Conservation (phyloP, 139 green algal species). For the Chlorella sp. region DNA sequence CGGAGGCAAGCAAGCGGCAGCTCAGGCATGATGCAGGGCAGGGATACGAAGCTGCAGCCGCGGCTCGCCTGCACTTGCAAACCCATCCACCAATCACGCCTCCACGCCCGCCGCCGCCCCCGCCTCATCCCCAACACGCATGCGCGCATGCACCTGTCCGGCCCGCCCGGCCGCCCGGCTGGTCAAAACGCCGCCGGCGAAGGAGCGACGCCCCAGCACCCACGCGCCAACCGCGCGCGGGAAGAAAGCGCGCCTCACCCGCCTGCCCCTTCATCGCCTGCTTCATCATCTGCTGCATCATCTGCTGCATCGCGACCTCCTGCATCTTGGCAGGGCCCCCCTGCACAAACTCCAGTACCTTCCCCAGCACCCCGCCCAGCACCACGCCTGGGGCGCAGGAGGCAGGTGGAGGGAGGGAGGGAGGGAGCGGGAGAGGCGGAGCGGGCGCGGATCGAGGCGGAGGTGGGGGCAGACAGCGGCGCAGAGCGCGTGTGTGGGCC, state of each 20-base stretch:
- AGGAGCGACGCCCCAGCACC: not conserved
- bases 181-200: no score
- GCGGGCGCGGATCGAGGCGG: not conserved
- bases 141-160: no score
- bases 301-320: constrained; percentile 37
- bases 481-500: not conserved
- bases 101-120: no score
- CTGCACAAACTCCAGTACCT: constrained; percentile 28
- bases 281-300: constrained; percentile 58
- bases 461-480: not conserved
- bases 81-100: no score
- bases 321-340: constrained; percentile 44
- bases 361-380: constrained; percentile 22
- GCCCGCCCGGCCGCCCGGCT: no score
- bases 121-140: no score
- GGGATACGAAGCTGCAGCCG: no score
- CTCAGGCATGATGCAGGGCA: no score
- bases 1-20: no score
- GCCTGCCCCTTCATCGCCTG: constrained; percentile 29
- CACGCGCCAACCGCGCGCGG: not conserved
- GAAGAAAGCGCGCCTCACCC: not conserved
- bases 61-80: no score
- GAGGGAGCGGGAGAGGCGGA: not conserved
- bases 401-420: not conserved
- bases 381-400: constrained; percentile 22